These are phyloP conservation scores for Pleurotus djamor DNA, from an alignment of 768 basidiomycete genomes.

Conservation along the genomic window DNA sequence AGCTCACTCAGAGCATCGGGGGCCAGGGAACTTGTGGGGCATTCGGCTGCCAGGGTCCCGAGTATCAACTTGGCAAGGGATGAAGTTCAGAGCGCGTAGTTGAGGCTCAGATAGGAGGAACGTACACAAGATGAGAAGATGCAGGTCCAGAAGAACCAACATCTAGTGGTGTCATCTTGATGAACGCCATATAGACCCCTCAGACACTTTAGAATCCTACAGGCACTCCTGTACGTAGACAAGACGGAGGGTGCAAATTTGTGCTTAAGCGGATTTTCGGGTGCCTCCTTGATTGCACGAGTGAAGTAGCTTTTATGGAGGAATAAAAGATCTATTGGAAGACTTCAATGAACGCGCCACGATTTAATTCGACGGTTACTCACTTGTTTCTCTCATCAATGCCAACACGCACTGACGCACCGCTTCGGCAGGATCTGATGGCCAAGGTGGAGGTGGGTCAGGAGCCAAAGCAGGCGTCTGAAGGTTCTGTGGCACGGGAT, in stretches of 20 bases:
- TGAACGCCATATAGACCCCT: conserved; percentile 32
- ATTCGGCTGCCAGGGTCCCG: conserved; percentile 42
- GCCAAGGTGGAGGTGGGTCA: conserved; percentile 35
- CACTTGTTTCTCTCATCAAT: conserved; percentile 44
- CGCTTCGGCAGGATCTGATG: conserved; percentile 30
- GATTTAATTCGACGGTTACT: conserved; percentile 13
- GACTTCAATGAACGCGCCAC: neutral
- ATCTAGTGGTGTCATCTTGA: conserved; percentile 25
- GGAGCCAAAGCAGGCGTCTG: conserved; percentile 30
- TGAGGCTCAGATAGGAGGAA: neutral
- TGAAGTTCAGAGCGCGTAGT: neutral
- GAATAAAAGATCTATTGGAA: conserved; percentile 34
- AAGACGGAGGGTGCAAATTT: conserved; percentile 44
- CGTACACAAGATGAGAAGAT: conserved; percentile 46
- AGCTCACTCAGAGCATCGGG: conserved; percentile 35
- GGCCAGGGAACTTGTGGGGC: conserved; percentile 40
- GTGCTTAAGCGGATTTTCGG: conserved; percentile 41
- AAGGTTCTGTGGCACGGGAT: conserved; percentile 42
- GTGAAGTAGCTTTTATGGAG: conserved; percentile 50
- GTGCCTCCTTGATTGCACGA: conserved; percentile 38
- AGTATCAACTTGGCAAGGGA: conserved; percentile 33
- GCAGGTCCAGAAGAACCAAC: conserved; percentile 53
- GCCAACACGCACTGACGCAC: conserved; percentile 44
- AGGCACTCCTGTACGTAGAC: conserved; percentile 40
- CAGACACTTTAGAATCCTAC: conserved; percentile 37